Evolutionary conservation across 179 eudicot genomes (phyloP), one percentile per base, ranked within the genome.

Genomic region (Vitellaria paradoxa): DNA sequence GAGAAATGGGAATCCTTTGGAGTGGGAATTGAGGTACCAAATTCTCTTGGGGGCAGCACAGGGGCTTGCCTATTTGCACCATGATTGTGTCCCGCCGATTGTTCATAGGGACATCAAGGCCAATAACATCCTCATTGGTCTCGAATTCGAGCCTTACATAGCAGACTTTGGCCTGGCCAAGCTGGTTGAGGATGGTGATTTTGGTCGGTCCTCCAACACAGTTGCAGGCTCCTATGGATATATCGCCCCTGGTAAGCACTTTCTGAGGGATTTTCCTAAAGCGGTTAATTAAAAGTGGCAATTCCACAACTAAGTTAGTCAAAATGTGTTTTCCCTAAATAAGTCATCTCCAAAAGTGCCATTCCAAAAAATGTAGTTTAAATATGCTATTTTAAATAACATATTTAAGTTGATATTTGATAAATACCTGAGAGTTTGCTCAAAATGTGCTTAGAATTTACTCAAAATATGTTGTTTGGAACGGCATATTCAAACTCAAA

Each of bases 21-120:
- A 91, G 60, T 93, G 97, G 97, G 92, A 86, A 56, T 76, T 88
- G 46, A 88, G 97, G 81, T 91, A 87, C 78, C 82, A 81, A 81
- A 88, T 93, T 53, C 50, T 91, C 23, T 70, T 93, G 42, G 97
- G 92, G 23, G 88, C 96, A 12, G 92, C 96, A 3, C 90, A 93
- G 75, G 97, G 97, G 18, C 83, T 93, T 11, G 86, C 97, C 7
- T 93, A 93, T 87, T 83, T 93, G 79, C 97, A 93, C 76, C 97
- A 93, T 78, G 97, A 93, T 70, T 91, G 97, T 83, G 88, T 78
- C 20, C 97, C 96, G 2, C 89, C 97, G 10, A 92, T 92, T 72
- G 92, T 91, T 79, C 97, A 93, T 67, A 83, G 97, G 21, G 97
- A 93, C 49, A 86, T 93, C 62, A 93, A 93, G 87, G 91, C 96